Conservation (phyloP, 202 grass and related monocot genomes). For the Miscanthus sacchariflorus region DNA sequence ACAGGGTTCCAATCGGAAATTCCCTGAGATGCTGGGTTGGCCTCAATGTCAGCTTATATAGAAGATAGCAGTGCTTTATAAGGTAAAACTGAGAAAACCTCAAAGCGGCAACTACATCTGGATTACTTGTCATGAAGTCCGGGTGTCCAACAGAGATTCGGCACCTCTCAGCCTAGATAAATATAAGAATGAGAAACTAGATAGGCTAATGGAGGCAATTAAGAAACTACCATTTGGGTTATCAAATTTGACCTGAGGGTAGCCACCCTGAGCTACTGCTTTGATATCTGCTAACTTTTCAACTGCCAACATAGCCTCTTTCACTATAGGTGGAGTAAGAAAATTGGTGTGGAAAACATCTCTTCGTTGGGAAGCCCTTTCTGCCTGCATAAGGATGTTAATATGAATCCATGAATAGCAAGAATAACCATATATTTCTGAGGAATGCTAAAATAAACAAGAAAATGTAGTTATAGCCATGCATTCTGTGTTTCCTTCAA, state of each 20-base stretch:
- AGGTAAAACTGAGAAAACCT: slow-evolving; percentile 63
- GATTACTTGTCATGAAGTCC: slow-evolving; percentile 67
- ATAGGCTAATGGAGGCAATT: slow-evolving; percentile 6
- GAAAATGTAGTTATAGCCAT: background rate
- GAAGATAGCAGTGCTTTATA: slow-evolving; percentile 33
- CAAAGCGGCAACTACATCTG: slow-evolving; percentile 93
- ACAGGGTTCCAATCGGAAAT: slow-evolving; percentile 86
- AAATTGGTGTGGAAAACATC: slow-evolving; percentile 82
- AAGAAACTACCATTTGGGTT: slow-evolving; percentile 22
- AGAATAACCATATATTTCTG: slow-evolving; percentile 27
- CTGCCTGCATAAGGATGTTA: slow-evolving; percentile 56
- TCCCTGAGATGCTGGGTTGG: slow-evolving; percentile 82
- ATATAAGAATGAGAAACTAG: slow-evolving; percentile 40
- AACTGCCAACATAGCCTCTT: slow-evolving; percentile 69
- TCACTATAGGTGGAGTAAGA: slow-evolving; percentile 82
- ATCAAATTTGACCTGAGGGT: slow-evolving; percentile 71
- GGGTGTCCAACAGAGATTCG: slow-evolving; percentile 86
- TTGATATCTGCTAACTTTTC: slow-evolving; percentile 83
- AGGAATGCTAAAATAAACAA: background rate
- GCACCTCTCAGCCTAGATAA: slow-evolving; percentile 82
- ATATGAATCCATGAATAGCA: slow-evolving; percentile 16
- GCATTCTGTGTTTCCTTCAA: background rate
- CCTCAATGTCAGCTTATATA: slow-evolving; percentile 52
- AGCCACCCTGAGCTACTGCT: slow-evolving; percentile 88
- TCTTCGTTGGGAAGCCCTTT: slow-evolving; percentile 72